These are phyloP conservation scores for Epicoccum nigrum DNA, from an alignment of 2,329 filamentous ascomycete genomes.

Conservation along the genomic window DNA sequence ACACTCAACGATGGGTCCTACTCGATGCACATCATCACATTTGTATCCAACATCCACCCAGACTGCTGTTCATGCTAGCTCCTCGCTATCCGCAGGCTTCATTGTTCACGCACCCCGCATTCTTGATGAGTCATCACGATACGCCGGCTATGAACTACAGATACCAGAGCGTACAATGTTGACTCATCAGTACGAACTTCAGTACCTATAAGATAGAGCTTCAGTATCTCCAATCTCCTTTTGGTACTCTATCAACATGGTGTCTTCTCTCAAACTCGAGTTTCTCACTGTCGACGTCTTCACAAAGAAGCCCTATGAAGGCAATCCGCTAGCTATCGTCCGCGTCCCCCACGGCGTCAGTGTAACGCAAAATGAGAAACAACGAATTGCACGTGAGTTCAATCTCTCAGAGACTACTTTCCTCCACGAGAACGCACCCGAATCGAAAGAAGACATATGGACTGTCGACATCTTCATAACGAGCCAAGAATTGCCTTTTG, in stretches of 20 bases:
- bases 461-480: constrained; percentile 62
- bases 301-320: constrained; percentile 54
- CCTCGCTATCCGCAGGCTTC: no score
- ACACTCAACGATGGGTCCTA: no score
- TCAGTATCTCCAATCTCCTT: background rate
- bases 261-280: constrained; percentile 30
- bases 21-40: no score
- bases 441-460: constrained; percentile 42
- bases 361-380: constrained; percentile 58
- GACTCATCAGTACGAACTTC: background rate
- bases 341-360: constrained; percentile 47
- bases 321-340: constrained; percentile 65
- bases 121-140: no score
- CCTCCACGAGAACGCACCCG: constrained; percentile 49
- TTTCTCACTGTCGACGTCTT: constrained; percentile 56
- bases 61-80: no score
- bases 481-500: constrained; percentile 60
- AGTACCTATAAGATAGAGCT: background rate
- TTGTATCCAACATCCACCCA: no score
- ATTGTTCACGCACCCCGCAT: no score
- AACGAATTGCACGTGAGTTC: constrained; percentile 62
- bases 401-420: constrained; percentile 65
- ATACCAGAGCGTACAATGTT: no score
- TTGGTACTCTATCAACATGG: constrained; percentile 15
- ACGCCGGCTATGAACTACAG: no score